Evolutionary conservation across 169 alveolate species (phyloP), one percentile per base, ranked within the genome.

Genomic region (Perkinsus marinus): DNA sequence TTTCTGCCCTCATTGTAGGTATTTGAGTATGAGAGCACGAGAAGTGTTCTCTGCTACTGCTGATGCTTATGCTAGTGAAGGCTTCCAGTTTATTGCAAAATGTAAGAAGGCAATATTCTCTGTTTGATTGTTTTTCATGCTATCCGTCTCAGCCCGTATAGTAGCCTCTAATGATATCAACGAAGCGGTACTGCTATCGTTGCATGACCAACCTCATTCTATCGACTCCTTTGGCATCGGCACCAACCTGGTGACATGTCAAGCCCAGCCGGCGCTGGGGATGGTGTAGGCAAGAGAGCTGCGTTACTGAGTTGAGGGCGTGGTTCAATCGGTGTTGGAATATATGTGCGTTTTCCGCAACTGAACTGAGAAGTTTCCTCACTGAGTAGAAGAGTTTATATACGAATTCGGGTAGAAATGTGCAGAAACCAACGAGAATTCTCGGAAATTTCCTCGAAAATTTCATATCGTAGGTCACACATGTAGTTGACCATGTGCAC

Each of bases 151-250:
- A 57, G 79, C 79, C 5, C 79, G 79, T 43, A 95, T 97, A 22
- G 95, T 96, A 57, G 98, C 98, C 46, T 95, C 97, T 39, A 97
- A 97, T 90, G 98, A 97, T 90, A 94, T 97, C 36, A 96, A 97
- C 92, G 97, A 97, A 92, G 92, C 93, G 30, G 90, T 92, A 34
- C 90, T 93, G 43, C 79, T 79, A 34, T 36, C 91, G 7, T 68
- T 94, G 36, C 89, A 92, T 47, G 94, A 94, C 89, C 92, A 96
- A 94, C 95, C 95, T 0, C 98, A 97, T 92, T 94, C 96, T 91
- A 95, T 97, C 39, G 98, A 97, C 93, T 95, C 94, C 47, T 97
- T 96, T 94, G 99, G 98, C 13, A 96, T 97, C 90, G 99, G 99
- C 0, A 97, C 99, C 39, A 95, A 97, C 90, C 93, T 97, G 57